Evolutionary conservation across 2,329 filamentous ascomycete genomes (phyloP).

Genomic region (Aurifilum marmelostoma): DNA sequence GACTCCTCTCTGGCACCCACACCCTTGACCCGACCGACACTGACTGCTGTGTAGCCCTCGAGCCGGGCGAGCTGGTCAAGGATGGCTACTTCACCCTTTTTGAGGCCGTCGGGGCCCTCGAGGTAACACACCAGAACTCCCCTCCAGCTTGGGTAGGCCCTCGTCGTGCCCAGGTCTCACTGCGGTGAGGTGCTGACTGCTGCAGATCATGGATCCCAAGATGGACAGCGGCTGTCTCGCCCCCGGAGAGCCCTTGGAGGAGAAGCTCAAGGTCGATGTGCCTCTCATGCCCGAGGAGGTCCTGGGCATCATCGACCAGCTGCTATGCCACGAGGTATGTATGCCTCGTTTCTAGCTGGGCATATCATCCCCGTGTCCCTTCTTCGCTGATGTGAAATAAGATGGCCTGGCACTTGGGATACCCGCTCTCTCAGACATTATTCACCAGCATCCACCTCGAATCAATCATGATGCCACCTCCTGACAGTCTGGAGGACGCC

Average conservation of each 20-base stretch:
- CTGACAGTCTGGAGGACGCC: constrained; percentile 65
- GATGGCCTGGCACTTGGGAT: constrained; percentile 98
- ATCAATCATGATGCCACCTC: constrained; percentile 72
- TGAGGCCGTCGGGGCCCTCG: constrained; percentile 86
- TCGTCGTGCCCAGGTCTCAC: background rate
- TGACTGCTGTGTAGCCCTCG: constrained; percentile 60
- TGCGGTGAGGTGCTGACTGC: constrained; percentile 10
- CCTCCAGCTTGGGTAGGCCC: background rate
- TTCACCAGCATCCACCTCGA: constrained; percentile 94
- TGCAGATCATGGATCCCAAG: constrained; percentile 95
- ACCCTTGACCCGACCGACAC: no score
- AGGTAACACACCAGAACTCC: constrained; percentile 50
- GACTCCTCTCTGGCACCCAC: background rate
- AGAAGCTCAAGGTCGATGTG: constrained; percentile 75
- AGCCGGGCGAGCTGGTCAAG: constrained; percentile 84
- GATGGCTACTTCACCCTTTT: constrained; percentile 94
- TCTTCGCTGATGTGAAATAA: constrained; percentile 42
- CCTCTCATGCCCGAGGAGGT: constrained; percentile 76
- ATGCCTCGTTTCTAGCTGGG: constrained; percentile 29
- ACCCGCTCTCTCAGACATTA: constrained; percentile 90
- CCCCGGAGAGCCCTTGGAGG: constrained; percentile 79
- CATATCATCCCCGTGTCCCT: no score
- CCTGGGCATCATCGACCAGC: constrained; percentile 90
- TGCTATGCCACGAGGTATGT: constrained; percentile 88
- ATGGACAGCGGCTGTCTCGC: constrained; percentile 93